Conservation (phyloP, 495 filamentous ascomycete species). For the Penicillium salamii region DNA sequence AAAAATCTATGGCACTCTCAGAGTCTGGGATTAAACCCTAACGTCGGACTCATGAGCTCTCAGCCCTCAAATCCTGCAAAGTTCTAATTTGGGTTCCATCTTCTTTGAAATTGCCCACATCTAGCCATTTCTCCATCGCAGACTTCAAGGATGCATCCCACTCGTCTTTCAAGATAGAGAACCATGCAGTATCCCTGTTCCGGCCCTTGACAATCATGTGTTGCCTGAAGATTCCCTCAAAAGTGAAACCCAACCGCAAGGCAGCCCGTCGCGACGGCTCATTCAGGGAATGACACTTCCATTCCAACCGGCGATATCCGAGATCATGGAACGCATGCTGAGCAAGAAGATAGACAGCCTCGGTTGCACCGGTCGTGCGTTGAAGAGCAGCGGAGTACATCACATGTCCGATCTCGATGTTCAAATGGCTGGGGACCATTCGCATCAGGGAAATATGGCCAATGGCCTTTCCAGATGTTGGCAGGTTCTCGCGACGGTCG, state of each 20-base stretch:
- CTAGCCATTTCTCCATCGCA: conserved; percentile 47
- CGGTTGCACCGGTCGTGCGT: conserved; percentile 48
- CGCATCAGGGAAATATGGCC: conserved; percentile 44
- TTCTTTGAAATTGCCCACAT: conserved; percentile 45
- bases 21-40: no score
- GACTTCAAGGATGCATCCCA: conserved; percentile 47
- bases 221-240: conserved; percentile 54
- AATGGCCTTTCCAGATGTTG: conserved; percentile 23
- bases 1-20: no score
- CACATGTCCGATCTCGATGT: conserved; percentile 50
- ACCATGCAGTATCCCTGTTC: conserved; percentile 57
- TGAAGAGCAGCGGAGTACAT: conserved; percentile 46
- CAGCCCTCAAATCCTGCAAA: conserved; percentile 25
- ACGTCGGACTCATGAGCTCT: not conserved
- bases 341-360: conserved; percentile 48
- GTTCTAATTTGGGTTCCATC: conserved; percentile 39
- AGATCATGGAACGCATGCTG: conserved; percentile 46
- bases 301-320: conserved; percentile 54
- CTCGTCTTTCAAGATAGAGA: conserved; percentile 48
- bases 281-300: conserved; percentile 56
- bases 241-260: conserved; percentile 48
- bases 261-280: conserved; percentile 47
- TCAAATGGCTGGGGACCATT: conserved; percentile 37
- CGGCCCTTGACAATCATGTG: conserved; percentile 56
- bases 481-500: conserved; percentile 11